phyloP scores from a whole-genome alignment of 176 grass and related monocot genomes.

The Paspalum notatum region DNA sequence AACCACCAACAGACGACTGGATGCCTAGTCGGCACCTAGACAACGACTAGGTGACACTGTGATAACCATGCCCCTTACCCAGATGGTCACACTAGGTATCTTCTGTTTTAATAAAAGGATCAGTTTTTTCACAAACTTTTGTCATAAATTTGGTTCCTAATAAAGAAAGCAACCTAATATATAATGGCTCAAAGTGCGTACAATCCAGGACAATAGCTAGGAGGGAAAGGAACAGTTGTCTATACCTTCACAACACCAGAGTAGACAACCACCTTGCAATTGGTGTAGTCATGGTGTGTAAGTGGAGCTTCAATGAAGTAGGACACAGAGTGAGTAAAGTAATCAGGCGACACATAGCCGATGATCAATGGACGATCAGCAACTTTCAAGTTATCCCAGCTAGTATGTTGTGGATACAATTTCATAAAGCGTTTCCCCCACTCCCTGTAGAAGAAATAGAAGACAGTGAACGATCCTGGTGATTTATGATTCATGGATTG shows the following conservation, averaged over 20 bases:
- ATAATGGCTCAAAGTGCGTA: background rate
- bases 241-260: conserved; percentile 97
- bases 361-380: conserved; percentile 75
- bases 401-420: conserved; percentile 74
- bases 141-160: conserved; percentile 19
- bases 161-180: conserved; percentile 18
- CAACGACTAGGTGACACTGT: too few species aligned
- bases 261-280: conserved; percentile 91
- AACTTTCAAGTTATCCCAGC: conserved; percentile 94
- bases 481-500: background rate
- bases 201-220: background rate
- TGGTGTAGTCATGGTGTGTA: conserved; percentile 77
- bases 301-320: conserved; percentile 99
- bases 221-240: conserved; percentile 29
- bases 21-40: too few species aligned
- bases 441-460: conserved; percentile 69
- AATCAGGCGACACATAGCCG: conserved; percentile 96
- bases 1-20: too few species aligned
- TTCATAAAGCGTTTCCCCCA: conserved; percentile 95
- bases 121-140: background rate
- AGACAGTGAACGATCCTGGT: conserved; percentile 7
- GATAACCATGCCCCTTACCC: too few species aligned
- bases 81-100: background rate
- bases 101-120: conserved; percentile 23
- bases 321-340: conserved; percentile 98